Evolutionary conservation across 495 filamentous ascomycete species (phyloP).

Genomic region (Ramalina intermedia): DNA sequence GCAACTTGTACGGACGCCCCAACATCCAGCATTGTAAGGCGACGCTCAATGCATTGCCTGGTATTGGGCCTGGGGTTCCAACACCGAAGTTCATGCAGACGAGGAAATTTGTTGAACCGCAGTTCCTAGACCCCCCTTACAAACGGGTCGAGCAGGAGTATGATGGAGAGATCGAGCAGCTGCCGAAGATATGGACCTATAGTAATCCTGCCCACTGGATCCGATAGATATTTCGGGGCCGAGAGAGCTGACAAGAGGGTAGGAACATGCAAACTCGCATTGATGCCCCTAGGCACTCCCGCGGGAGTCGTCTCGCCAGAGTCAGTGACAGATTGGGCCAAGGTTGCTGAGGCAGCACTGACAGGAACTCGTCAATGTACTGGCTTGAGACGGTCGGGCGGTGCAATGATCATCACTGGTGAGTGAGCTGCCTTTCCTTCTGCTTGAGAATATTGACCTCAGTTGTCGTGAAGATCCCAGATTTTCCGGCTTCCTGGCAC

Average conservation of each 20-base stretch:
- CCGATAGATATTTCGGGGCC: background rate
- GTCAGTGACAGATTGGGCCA: background rate
- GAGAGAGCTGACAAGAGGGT: background rate
- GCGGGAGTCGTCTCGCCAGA: background rate
- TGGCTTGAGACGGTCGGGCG: background rate
- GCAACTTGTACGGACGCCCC: too few relatives aligned
- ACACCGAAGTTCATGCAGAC: background rate
- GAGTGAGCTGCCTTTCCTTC: background rate
- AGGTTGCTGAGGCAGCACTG: background rate
- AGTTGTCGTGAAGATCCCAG: too few relatives aligned
- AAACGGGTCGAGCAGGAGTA: background rate
- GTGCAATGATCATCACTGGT: background rate
- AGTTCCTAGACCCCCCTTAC: background rate
- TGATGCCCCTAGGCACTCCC: background rate
- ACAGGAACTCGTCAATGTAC: background rate
- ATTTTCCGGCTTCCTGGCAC: background rate
- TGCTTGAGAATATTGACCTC: background rate
- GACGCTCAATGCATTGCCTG: too few relatives aligned
- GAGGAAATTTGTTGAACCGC: slow-evolving; percentile 2
- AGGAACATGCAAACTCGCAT: background rate
- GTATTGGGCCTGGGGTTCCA: background rate
- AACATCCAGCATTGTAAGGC: too few relatives aligned
- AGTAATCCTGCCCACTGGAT: background rate
- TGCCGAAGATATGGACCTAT: slow-evolving; percentile 2
- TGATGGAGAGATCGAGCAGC: background rate